phyloP scores from a whole-genome alignment of 495 filamentous ascomycete species.

The Astrothelium subdiscretum region DNA sequence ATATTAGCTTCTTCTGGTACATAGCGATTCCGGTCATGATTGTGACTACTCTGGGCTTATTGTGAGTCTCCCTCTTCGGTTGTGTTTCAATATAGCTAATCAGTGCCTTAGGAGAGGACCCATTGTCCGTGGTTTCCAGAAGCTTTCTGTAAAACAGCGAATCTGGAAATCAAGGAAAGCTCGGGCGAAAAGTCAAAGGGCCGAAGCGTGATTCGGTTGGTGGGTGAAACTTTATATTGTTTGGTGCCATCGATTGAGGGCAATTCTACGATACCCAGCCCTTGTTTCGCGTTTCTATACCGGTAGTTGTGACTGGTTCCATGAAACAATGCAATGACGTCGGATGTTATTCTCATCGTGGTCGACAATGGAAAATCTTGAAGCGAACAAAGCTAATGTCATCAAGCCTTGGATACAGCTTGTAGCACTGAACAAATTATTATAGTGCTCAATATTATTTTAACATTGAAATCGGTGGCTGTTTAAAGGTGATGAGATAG shows the following conservation, averaged over 20 bases:
- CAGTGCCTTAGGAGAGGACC: neutral
- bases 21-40: constrained; percentile 11
- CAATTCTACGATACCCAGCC: neutral
- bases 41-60: neutral
- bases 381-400: too few species aligned
- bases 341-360: neutral
- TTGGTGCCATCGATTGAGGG: neutral
- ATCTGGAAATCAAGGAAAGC: constrained; percentile 1
- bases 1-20: constrained; percentile 13
- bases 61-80: neutral
- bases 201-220: neutral
- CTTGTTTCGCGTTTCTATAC: neutral
- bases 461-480: too few species aligned
- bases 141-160: neutral
- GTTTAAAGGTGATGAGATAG: too few species aligned
- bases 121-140: neutral
- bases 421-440: too few species aligned
- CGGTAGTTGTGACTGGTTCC: neutral
- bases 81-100: neutral
- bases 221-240: neutral
- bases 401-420: too few species aligned
- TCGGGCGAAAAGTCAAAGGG: neutral
- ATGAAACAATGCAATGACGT: neutral
- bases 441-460: too few species aligned
- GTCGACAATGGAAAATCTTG: neutral